These are phyloP conservation scores for Paecilomyces niveus DNA, from an alignment of 2,329 filamentous ascomycete species.

Conservation along the genomic window DNA sequence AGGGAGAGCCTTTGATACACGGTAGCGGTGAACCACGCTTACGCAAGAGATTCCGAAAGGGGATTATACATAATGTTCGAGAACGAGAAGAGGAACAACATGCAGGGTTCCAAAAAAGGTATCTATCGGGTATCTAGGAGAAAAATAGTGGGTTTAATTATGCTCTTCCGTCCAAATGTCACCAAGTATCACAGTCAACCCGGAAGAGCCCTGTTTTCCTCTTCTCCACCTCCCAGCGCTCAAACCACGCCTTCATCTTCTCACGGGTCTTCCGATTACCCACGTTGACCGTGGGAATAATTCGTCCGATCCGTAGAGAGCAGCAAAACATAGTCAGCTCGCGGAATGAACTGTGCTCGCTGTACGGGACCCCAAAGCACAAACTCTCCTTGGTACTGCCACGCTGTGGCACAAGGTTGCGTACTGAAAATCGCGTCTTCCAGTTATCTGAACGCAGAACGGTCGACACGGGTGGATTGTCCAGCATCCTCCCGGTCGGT, in stretches of 20 bases:
- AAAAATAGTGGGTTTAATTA: neutral
- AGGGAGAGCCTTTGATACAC: neutral
- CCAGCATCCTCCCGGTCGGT: conserved; percentile 54
- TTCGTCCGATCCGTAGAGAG: conserved; percentile 74
- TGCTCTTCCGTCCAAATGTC: neutral
- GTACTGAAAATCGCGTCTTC: conserved; percentile 64
- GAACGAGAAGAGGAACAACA: neutral
- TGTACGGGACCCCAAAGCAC: conserved; percentile 93
- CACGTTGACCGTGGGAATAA: conserved; percentile 93
- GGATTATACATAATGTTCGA: neutral
- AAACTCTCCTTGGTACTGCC: conserved; percentile 75
- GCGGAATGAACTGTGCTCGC: conserved; percentile 89
- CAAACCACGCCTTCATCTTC: conserved; percentile 60
- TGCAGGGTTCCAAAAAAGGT: neutral
- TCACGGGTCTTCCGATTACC: conserved; percentile 57
- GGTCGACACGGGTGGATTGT: conserved; percentile 56
- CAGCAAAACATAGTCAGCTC: conserved; percentile 93
- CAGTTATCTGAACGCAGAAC: conserved; percentile 64
- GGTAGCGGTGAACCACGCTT: neutral
- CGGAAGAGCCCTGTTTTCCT: conserved; percentile 55
- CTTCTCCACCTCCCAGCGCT: conserved; percentile 56
- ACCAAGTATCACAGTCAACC: conserved; percentile 27
- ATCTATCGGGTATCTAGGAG: neutral
- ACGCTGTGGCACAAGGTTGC: conserved; percentile 71
- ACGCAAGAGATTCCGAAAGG: neutral